Conservation (phyloP, 208 protist genomes). For the Trypanosomatidae sp. region DNA sequence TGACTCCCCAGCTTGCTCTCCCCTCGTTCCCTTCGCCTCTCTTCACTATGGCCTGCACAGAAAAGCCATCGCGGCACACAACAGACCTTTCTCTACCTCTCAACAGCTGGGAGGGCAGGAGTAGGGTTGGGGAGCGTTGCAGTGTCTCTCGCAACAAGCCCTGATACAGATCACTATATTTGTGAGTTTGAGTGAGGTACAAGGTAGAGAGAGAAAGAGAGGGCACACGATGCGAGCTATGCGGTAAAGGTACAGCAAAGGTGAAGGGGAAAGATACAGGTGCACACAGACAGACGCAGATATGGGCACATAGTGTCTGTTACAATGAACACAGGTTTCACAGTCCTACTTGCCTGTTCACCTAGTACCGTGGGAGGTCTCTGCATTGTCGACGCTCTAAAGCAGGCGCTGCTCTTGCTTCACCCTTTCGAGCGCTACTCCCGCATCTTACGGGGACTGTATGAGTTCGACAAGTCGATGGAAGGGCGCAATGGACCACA, state of each 20-base stretch:
- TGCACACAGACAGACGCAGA: neutral
- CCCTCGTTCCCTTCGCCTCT: neutral
- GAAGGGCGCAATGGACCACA: conserved; percentile 24
- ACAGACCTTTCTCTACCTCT: neutral
- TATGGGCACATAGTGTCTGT: neutral
- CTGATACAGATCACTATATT: neutral
- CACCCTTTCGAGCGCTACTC: conserved; percentile 23
- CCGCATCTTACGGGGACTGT: conserved; percentile 32
- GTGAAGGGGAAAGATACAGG: neutral
- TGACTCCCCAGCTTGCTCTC: neutral
- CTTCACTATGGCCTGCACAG: neutral
- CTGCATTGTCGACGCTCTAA: too few relatives aligned
- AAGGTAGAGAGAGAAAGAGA: conserved; percentile 1
- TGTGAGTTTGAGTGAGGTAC: neutral
- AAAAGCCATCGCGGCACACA: neutral
- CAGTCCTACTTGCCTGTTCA: neutral
- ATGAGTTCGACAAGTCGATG: conserved; percentile 20
- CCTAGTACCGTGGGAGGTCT: neutral
- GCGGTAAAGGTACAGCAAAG: neutral
- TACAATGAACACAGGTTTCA: neutral
- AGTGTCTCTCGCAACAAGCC: neutral
- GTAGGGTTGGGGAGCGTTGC: neutral
- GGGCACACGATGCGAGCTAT: neutral
- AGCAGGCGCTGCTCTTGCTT: conserved; percentile 23
- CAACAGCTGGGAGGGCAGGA: neutral